Base-by-base conservation (phyloP, 768 basidiomycete species). In the Kwoniella pini region DNA sequence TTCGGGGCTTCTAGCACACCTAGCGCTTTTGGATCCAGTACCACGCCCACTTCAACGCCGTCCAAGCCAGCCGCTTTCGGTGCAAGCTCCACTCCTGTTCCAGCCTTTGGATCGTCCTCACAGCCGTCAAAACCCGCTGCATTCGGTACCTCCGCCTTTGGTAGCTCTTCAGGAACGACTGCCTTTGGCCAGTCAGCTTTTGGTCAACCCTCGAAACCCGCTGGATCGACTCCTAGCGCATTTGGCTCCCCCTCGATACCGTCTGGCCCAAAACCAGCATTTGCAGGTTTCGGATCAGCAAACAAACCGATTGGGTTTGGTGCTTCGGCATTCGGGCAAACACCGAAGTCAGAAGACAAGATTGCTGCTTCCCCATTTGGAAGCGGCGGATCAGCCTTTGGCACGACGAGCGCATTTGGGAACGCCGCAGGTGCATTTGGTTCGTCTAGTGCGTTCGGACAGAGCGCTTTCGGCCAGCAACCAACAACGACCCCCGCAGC, bases 281-380 rank as follows among this genome's bases (percentile, higher is more conserved):
- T 46, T 33, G 44, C 39, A 13, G 62, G 33, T 1, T 64, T 64
- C 21, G 56, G 62, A 19, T 33, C 52, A 13, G 54, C 43, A 42
- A 50, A 30, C 49, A 39, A 50, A 43, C 24, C 42, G 15, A 54
- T 55, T 46, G 69, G 59, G 6, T 67, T 67, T 50, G 66, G 62
- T 3, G 31, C 64, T 33, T 56, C 68, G 26, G 60, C 71, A 1
- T 76, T 71, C 45, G 71, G 71, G 1, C 59, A 71, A 38, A 40
- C 64, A 17, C 44, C 62, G 0, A 48, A 54, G 33, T 7, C 51
- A 5, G 40, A 55, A 27, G 63, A 55, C 39, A 36, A 49, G 24
- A 9, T 28, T 12, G n/a, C 54, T 39, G 46, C 53, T 33, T 57
- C 57, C 12, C 38, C 60, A 21, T 66, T 62, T 38, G 64, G 60